These are phyloP conservation scores for Linanthus parryae DNA, from an alignment of 148 eudicot species.

Conservation along the genomic window DNA sequence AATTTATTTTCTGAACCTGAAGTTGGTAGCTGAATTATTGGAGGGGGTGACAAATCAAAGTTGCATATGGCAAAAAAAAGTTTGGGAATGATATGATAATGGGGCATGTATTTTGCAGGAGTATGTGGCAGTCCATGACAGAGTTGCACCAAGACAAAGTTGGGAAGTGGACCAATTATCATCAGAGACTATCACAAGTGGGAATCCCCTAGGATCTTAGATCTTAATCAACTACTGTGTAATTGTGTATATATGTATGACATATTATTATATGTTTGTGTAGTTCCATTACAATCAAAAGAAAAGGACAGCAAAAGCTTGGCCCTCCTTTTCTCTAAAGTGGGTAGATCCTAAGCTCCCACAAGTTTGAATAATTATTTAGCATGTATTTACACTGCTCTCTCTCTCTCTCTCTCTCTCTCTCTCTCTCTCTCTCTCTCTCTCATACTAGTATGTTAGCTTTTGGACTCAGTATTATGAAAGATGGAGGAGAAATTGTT, in stretches of 20 bases:
- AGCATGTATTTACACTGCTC: not conserved
- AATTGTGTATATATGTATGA: conserved; percentile 3
- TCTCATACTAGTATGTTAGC: conserved; percentile 1
- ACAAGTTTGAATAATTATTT: conserved; percentile 8
- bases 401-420: not conserved
- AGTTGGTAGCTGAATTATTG: conserved; percentile 20
- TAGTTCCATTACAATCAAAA: conserved; percentile 22
- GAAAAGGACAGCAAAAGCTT: conserved; percentile 16
- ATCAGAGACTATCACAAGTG: conserved; percentile 20
- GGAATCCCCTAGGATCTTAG: conserved; percentile 15
- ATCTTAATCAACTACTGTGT: conserved; percentile 10
- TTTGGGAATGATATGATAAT: not conserved
- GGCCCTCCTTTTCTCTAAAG: conserved; percentile 5
- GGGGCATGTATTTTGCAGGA: conserved; percentile 43
- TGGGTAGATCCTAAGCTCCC: conserved; percentile 13
- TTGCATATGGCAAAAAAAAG: conserved; percentile 6
- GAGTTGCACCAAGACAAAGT: conserved; percentile 58
- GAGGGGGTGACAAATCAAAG: conserved; percentile 10
- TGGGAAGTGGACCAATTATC: conserved; percentile 60
- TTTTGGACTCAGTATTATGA: conserved; percentile 6
- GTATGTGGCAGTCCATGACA: conserved; percentile 52
- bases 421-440: not conserved
- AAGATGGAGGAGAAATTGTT: conserved; percentile 4
- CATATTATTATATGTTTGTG: conserved; percentile 6
- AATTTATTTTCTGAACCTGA: not conserved